These are phyloP conservation scores for Geranium incanum DNA, from an alignment of 441 rosid species.

Conservation along the genomic window DNA sequence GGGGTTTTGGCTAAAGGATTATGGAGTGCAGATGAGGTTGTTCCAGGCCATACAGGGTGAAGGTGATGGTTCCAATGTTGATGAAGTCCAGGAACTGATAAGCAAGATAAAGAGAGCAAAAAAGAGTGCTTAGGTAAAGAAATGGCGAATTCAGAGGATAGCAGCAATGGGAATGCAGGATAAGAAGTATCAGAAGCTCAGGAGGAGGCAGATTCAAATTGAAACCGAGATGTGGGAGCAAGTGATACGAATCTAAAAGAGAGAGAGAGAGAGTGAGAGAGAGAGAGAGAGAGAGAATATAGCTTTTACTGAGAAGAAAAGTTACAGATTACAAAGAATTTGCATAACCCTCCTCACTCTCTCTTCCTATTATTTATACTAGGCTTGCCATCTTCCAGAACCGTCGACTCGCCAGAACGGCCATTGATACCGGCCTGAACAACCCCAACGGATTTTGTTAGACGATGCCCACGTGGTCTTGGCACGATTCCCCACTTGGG, in stretches of 20 bases:
- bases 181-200: conserved; percentile 43
- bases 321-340: too few species aligned
- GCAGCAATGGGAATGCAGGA: conserved; percentile 48
- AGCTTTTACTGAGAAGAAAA: too few species aligned
- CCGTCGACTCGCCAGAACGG: too few species aligned
- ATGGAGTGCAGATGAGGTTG: conserved; percentile 50
- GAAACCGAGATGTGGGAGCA: conserved; percentile 93
- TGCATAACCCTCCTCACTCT: too few species aligned
- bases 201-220: conserved; percentile 55
- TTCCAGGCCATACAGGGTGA: conserved; percentile 31
- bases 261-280: too few species aligned
- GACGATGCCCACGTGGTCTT: too few species aligned
- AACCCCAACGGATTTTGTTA: too few species aligned
- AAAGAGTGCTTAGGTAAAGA: neutral
- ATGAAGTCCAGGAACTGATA: conserved; percentile 31
- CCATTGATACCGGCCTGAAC: too few species aligned
- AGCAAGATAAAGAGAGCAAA: conserved; percentile 22
- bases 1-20: conserved; percentile 25
- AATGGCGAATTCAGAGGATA: conserved; percentile 31
- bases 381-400: too few species aligned
- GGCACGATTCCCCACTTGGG: too few species aligned
- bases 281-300: too few species aligned
- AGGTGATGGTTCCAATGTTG: conserved; percentile 53
- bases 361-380: too few species aligned
- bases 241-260: conserved; percentile 72